Evolutionary conservation across 495 filamentous ascomycete genomes (phyloP), one percentile per base, ranked within the genome.

Genomic region (Annulohypoxylon bovei): DNA sequence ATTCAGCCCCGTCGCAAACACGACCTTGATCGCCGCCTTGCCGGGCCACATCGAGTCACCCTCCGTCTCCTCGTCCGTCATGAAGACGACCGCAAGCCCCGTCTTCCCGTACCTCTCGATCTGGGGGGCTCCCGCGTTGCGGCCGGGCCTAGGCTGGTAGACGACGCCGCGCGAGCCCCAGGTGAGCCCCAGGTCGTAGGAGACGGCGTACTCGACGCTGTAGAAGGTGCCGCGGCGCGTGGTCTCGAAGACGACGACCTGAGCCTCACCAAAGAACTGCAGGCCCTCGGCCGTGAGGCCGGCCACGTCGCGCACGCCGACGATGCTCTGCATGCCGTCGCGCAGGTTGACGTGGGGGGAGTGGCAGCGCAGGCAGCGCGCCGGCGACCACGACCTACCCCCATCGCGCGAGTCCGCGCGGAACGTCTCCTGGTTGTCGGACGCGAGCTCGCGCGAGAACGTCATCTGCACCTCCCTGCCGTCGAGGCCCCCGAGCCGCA

Each of bases 271-370:
- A 9, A 30, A 27, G 7, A n/a, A 25, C 16, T 25, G 55, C 23
- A 22, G 53, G 1, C 81, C 81, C 30, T 82, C 79, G 14, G 59
- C 59, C 39, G 78, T 60, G 22, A 53, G 12, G 16, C 23, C 61
- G 25, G 52, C 22, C 1, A 22, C 40, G 28, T 77, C 75, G 14
- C 69, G 39, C 58, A 64, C 66, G 55, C 65, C 66, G 0, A 86
- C 82, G 47, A 90, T 84, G 1, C 87, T 85, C 23, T 85, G 85
- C 87, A 90, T 90, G 3, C 88, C 88, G 70, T 90, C 75, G 39
- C 75, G n/a, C 83, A 86, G 32, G 77, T 74, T 16, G 71, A 76
- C 74, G 82, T 25, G 35, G 9, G 56, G 63, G 20, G 47, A 9
- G 40, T 63, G 78, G 72, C 68, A 80, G 27, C 68, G 55, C 55